Conservation (phyloP, 352 stramenopile genomes). For the Phytophthora palmivora region DNA sequence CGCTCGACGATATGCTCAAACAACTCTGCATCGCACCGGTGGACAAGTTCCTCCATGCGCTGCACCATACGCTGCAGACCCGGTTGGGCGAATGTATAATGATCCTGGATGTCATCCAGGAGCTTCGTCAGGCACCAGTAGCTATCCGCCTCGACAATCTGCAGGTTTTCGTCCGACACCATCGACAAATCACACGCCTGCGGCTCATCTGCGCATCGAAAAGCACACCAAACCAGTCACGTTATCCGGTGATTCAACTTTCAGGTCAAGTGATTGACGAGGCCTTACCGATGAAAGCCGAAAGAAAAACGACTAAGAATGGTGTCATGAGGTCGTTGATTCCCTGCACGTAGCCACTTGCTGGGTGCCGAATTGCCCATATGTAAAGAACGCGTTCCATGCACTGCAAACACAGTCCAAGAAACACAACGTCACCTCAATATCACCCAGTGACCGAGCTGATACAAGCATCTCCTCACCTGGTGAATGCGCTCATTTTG, state of each 20-base stretch:
- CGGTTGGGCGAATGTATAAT: constrained; percentile 99
- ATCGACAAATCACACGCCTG: constrained; percentile 74
- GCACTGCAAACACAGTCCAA: constrained; percentile 49
- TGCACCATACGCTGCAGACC: constrained; percentile 99
- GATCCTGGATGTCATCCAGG: constrained; percentile 98
- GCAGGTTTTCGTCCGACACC: constrained; percentile 71
- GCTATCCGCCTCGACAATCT: constrained; percentile 96
- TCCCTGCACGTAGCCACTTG: constrained; percentile 98
- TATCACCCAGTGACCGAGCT: background rate
- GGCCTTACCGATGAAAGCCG: constrained; percentile 68
- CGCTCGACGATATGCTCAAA: constrained; percentile 94
- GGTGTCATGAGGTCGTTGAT: constrained; percentile 99
- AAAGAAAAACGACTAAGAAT: constrained; percentile 97
- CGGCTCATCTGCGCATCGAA: constrained; percentile 61
- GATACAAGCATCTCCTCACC: constrained; percentile 37
- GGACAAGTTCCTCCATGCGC: constrained; percentile 97
- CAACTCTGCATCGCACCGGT: constrained; percentile 95
- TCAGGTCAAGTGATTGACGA: background rate
- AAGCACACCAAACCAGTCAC: constrained; percentile 1
- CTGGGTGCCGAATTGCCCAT: constrained; percentile 98
- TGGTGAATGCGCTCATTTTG: constrained; percentile 94
- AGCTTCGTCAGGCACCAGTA: constrained; percentile 99
- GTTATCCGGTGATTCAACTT: too few species aligned
- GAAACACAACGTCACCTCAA: constrained; percentile 6
- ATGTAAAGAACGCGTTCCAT: constrained; percentile 99